Conservation (phyloP, 495 filamentous ascomycete genomes). For the Talaromyces ruber region DNA sequence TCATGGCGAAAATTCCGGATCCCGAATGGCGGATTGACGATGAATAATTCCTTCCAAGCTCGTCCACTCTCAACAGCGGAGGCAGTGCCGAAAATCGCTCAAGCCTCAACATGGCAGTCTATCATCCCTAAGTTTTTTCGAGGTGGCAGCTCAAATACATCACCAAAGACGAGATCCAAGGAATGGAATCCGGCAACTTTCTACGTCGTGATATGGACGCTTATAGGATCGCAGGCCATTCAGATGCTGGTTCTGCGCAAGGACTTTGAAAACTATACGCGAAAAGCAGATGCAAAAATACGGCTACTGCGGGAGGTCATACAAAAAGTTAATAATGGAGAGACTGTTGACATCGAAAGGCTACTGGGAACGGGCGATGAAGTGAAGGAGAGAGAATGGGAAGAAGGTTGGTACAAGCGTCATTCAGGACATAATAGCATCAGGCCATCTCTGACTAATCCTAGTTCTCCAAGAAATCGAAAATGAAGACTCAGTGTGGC, state of each 20-base stretch:
- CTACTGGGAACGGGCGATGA: constrained; percentile 72
- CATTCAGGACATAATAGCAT: background rate
- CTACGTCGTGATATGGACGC: constrained; percentile 81
- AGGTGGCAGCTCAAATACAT: constrained; percentile 18
- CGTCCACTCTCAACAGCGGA: constrained; percentile 23
- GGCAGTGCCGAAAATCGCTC: constrained; percentile 48
- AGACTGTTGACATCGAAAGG: constrained; percentile 84
- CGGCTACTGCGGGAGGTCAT: constrained; percentile 72
- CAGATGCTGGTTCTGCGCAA: constrained; percentile 77
- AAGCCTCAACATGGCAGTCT: constrained; percentile 61
- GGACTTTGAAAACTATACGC: constrained; percentile 60
- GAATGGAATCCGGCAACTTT: constrained; percentile 92
- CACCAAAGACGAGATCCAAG: constrained; percentile 43
- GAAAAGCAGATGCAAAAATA: constrained; percentile 73
- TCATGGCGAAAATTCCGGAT: background rate
- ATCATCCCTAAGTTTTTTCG: constrained; percentile 49
- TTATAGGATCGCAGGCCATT: constrained; percentile 92
- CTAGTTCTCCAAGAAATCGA: constrained; percentile 75
- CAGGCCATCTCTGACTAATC: constrained; percentile 3
- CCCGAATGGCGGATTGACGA: constrained; percentile 4
- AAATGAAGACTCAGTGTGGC: constrained; percentile 61
- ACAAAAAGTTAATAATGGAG: constrained; percentile 70
- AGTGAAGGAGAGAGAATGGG: constrained; percentile 76
- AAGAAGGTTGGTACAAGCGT: constrained; percentile 51
- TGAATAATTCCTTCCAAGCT: background rate